Evolutionary conservation across 768 basidiomycete genomes (phyloP), one percentile per base, ranked within the genome.

Genomic region (Russula abietina): DNA sequence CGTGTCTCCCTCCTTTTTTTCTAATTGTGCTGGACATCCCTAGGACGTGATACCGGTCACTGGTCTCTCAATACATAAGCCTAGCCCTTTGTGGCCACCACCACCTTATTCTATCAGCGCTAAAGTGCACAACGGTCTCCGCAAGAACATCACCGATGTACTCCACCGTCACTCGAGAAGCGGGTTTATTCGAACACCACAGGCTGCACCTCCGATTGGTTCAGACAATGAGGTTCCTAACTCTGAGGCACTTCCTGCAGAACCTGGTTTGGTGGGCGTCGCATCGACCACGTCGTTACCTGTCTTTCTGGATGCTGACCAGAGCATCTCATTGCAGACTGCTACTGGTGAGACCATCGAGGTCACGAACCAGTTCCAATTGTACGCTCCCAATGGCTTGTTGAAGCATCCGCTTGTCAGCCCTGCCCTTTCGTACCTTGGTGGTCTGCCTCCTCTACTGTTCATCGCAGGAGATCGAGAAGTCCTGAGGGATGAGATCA

Each of bases 391-490:
- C 59, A 98, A 97, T 70, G 86, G 79, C 60, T 75, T 91, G 65
- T 69, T 96, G 2, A 75, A 69, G 3, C 91, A 95, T 70, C 94
- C 94, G 2, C 80, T 93, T 53, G 83, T 98, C 45, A 94, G 91
- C 66, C 88, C 93, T 0, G 84, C 81, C 9, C 71, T 89, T 65
- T 83, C 83, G 0, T 94, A 93, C 73, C 80, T 99, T 12, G 97
- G 96, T 6, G 95, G 95, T 2, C 74, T 99, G 0, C 92, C 92
- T 2, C 97, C 97, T 14, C 70, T 98, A 51, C 74, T 93, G 28
- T 75, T 99, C 67, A 85, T 94, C 66, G 89, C 86, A 1, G 86
- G 96, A 45, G 90, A 97, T 60, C 89, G 88, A 69, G 96, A 98
- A 75, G 92, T 96, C 0, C 74, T 98, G 48, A 79, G 94, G 58